A percentile compares a stretch with the other conserved stretches of the same genome.
Conservation (phyloP, 2,329 filamentous ascomycete species). For the Alternaria arbusti region DNA sequence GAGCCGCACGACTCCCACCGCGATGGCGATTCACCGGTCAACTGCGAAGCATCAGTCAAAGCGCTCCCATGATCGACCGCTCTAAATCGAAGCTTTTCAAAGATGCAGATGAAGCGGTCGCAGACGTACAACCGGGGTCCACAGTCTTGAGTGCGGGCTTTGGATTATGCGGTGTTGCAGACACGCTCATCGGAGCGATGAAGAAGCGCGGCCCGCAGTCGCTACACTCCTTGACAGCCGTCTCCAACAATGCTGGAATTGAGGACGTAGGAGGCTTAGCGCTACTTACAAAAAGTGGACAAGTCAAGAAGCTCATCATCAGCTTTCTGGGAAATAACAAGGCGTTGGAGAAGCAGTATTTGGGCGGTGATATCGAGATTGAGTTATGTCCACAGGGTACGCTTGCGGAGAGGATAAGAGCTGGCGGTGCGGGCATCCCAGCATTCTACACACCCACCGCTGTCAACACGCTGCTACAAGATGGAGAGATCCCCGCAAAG, state of each 20-base stretch:
- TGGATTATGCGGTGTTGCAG: slow-evolving; percentile 48
- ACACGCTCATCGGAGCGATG: slow-evolving; percentile 48
- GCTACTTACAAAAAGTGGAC: slow-evolving; percentile 70
- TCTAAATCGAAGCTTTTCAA: slow-evolving; percentile 46
- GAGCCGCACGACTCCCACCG: slow-evolving; percentile 23
- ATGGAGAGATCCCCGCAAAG: slow-evolving; percentile 69
- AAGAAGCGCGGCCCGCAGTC: slow-evolving; percentile 37
- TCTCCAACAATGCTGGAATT: slow-evolving; percentile 81
- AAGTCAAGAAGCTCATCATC: slow-evolving; percentile 75
- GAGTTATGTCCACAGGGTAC: slow-evolving; percentile 81
- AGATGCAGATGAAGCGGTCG: slow-evolving; percentile 47
- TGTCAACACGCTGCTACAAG: slow-evolving; percentile 68
- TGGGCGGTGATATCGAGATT: slow-evolving; percentile 74
- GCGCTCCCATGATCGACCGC: slow-evolving; percentile 42
- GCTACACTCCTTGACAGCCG: slow-evolving; percentile 65
- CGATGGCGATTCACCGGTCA: slow-evolving; percentile 33
- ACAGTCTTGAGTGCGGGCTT: slow-evolving; percentile 49
- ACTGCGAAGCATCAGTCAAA: slow-evolving; percentile 30
- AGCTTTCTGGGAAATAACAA: slow-evolving; percentile 83
- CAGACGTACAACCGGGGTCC: slow-evolving; percentile 45
- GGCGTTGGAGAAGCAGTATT: slow-evolving; percentile 73
- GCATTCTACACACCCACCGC: slow-evolving; percentile 81
- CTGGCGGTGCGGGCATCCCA: slow-evolving; percentile 77
- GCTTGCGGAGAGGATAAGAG: slow-evolving; percentile 72
- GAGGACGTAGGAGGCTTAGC: slow-evolving; percentile 71